A percentile compares a stretch with the other conserved stretches of the same genome.
phyloP scores from a whole-genome alignment of 805 yeast genomes.

The Crinitomyces ghanaensis region DNA sequence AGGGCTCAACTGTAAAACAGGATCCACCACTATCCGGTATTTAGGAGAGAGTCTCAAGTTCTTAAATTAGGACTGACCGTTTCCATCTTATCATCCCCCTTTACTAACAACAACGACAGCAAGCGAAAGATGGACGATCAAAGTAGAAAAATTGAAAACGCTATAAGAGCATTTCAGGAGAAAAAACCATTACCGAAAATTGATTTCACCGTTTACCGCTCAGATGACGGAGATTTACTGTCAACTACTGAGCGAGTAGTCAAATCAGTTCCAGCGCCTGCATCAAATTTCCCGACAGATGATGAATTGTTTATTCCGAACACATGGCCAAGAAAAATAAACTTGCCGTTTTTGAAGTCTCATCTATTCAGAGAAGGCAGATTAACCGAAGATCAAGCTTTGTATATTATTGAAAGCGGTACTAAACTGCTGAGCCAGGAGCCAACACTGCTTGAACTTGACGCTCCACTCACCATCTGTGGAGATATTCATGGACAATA shows the following conservation, averaged over 20 bases:
- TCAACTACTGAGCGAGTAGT: constrained; percentile 50
- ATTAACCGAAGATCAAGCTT: constrained; percentile 56
- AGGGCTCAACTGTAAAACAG: too few relatives aligned
- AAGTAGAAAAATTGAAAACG: constrained; percentile 21
- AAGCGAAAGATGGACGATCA: constrained; percentile 5
- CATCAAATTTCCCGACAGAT: constrained; percentile 52
- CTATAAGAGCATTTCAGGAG: constrained; percentile 26
- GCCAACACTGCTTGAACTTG: constrained; percentile 69
- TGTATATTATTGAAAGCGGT: constrained; percentile 54
- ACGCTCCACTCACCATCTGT: constrained; percentile 91
- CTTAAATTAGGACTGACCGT: constrained; percentile 2
- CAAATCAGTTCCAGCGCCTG: constrained; percentile 53
- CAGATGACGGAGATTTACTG: constrained; percentile 47
- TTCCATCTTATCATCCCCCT: not conserved
- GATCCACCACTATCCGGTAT: too few relatives aligned
- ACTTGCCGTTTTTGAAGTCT: constrained; percentile 54
- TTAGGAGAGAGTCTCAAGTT: too few relatives aligned
- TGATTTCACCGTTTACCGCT: constrained; percentile 36
- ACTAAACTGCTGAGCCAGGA: constrained; percentile 52
- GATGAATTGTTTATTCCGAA: constrained; percentile 45
- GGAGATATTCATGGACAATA: constrained; percentile 98
- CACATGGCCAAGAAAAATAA: constrained; percentile 46
- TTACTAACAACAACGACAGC: constrained; percentile 1
- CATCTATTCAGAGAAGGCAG: constrained; percentile 80
- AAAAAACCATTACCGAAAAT: constrained; percentile 23